Base-by-base conservation (phyloP, 495 filamentous ascomycete species). In the Lindgomyces ingoldianus region DNA sequence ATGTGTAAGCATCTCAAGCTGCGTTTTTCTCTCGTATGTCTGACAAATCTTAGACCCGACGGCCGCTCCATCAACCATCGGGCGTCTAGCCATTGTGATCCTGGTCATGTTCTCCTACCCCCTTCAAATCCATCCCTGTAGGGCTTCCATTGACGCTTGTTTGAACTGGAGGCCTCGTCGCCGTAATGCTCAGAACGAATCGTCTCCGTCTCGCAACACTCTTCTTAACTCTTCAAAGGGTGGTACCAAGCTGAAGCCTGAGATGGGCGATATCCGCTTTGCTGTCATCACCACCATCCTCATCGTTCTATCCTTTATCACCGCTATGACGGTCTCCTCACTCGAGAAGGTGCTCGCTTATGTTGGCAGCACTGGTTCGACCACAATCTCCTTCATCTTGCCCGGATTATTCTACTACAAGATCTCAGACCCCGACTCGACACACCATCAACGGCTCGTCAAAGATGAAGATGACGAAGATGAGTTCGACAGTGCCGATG, bases 401-500 rank as follows among this genome's bases (percentile, higher is more conserved):
- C 95, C 94, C 0, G 94, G 94, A 0, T 73, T 98, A 14, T 98
- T 98, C 75, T 98, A 97, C 79, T 98, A 97, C 81, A 97, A 97
- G 77, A 97, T 98, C 57, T 91, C 88, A 0, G 84, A 87, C 12
- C 95, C 95, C 0, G 87, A 96, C 44, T 90, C 89, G 9, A 82
- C 87, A 57, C 80, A 91, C 48, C 92, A 96, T 68, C 90, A 92
- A 68, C 86, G 88, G 10, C 76, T 96, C 18, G 80, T 90, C 68
- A 96, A 96, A 74, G 91, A 94, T 70, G 91, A 97, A 70, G 77
- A 79, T 44, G 93, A 97, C 62, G 87, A 91, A 62, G 69, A 72
- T 26, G 67, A 78, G 64, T 72, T 76, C 54, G 69, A 77, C 52
- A 69, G 72, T 49, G 65, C 71, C 29, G 29, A 74, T 49, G 77